Conservation (phyloP, 805 yeast genomes). For the Schizosaccharomyces octosporus region DNA sequence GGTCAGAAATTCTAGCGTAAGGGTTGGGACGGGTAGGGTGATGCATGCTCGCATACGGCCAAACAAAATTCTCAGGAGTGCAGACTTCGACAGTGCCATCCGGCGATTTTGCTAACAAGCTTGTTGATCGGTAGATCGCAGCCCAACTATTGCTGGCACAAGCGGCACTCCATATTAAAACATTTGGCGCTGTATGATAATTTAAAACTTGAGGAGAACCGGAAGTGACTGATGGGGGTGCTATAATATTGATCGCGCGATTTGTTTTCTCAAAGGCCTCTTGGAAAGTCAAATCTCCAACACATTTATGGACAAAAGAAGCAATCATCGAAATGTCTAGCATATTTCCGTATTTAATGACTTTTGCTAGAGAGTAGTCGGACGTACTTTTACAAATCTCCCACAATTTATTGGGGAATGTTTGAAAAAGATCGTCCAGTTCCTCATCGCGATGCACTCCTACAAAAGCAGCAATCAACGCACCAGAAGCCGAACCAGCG, state of each 20-base stretch:
- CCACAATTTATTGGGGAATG: conserved; percentile 15
- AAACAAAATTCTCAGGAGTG: conserved; percentile 43
- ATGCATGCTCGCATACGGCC: conserved; percentile 88
- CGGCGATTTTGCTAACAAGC: conserved; percentile 64
- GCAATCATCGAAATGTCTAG: conserved; percentile 53
- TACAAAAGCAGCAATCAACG: conserved; percentile 71
- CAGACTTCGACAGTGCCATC: conserved; percentile 32
- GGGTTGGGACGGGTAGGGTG: conserved; percentile 49
- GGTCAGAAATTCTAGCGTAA: conserved; percentile 30
- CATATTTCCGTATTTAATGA: conserved; percentile 67
- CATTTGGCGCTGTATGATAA: conserved; percentile 83
- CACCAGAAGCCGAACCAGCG: conserved; percentile 90
- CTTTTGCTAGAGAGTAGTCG: conserved; percentile 27
- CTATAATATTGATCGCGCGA: conserved; percentile 71
- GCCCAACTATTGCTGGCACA: conserved; percentile 88
- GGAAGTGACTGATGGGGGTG: conserved; percentile 69
- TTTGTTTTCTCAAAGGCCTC: conserved; percentile 92
- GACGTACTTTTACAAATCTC: conserved; percentile 36
- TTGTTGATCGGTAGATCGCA: conserved; percentile 65
- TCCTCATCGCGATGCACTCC: conserved; percentile 64
- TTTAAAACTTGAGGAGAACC: conserved; percentile 77
- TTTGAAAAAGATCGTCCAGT: conserved; percentile 23
- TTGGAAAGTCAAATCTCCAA: conserved; percentile 78
- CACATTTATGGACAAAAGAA: conserved; percentile 45
- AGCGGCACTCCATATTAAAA: conserved; percentile 76